A percentile compares a stretch with the other conserved stretches of the same genome.
These are phyloP conservation scores for Cercophora newfieldiana DNA, from an alignment of 495 filamentous ascomycete genomes.

Conservation along the genomic window DNA sequence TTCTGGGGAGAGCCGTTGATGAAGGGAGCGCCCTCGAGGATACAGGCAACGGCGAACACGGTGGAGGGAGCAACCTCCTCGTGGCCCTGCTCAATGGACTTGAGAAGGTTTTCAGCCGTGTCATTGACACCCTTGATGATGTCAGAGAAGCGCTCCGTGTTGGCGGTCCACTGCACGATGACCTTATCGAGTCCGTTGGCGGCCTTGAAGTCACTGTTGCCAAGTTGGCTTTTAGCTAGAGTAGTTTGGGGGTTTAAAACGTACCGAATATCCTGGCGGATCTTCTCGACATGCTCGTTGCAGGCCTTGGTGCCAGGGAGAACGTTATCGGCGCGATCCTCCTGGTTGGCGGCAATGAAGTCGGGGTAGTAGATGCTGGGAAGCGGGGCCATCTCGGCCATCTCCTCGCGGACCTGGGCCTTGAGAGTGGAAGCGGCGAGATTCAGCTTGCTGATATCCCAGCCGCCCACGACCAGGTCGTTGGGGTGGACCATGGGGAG, in stretches of 20 bases:
- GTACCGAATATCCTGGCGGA: slow-evolving; percentile 95
- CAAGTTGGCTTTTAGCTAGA: too few species aligned
- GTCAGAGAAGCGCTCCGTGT: slow-evolving; percentile 95
- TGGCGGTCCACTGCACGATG: slow-evolving; percentile 97
- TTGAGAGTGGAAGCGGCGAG: slow-evolving; percentile 86
- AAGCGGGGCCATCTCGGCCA: slow-evolving; percentile 84
- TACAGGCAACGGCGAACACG: slow-evolving; percentile 93
- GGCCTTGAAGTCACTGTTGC: slow-evolving; percentile 92
- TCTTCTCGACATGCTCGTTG: slow-evolving; percentile 84
- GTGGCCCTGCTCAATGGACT: slow-evolving; percentile 82
- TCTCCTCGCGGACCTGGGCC: slow-evolving; percentile 83
- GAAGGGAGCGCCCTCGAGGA: slow-evolving; percentile 88
- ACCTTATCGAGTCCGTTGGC: slow-evolving; percentile 88
- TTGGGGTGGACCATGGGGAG: slow-evolving; percentile 98
- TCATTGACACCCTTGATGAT: slow-evolving; percentile 89
- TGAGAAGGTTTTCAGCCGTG: slow-evolving; percentile 89
- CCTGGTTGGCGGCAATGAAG: slow-evolving; percentile 99
- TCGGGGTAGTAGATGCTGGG: slow-evolving; percentile 98
- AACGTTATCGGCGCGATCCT: slow-evolving; percentile 92
- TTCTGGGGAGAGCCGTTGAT: slow-evolving; percentile 99
- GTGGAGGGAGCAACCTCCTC: slow-evolving; percentile 90
- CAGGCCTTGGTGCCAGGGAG: slow-evolving; percentile 80
- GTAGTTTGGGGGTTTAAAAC: too few species aligned
- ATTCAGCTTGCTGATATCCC: slow-evolving; percentile 93
- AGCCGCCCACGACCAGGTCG: slow-evolving; percentile 91